A percentile compares a stretch with the other conserved stretches of the same genome.
These are phyloP conservation scores for Cymodocea nodosa DNA, from an alignment of 116 monocot genomes.

Conservation along the genomic window DNA sequence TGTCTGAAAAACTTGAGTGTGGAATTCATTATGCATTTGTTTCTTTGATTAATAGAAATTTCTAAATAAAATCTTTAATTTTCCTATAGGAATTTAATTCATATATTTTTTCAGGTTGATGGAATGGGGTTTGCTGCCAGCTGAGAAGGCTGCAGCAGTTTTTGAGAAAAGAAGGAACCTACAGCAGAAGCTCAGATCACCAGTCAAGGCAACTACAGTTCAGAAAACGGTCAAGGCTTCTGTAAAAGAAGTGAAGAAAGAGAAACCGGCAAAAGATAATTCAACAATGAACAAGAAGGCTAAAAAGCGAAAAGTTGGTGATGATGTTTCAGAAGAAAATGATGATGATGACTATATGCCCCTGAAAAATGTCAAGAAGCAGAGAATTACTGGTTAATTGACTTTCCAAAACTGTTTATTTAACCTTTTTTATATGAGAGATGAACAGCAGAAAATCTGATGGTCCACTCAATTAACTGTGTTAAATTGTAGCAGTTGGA, in stretches of 20 bases:
- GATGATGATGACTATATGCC: constrained; percentile 1
- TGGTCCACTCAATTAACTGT: no score
- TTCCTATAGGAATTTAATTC: not conserved
- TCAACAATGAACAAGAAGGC: constrained; percentile 1
- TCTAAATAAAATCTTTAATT: not conserved
- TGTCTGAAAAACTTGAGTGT: no score
- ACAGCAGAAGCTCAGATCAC: constrained; percentile 6
- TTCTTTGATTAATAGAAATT: no score
- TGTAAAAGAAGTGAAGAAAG: constrained; percentile 6
- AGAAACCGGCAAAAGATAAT: not conserved
- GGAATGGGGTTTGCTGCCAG: constrained; percentile 12
- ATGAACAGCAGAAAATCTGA: no score
- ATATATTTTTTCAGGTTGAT: constrained; percentile 5
- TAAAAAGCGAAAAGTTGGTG: not conserved
- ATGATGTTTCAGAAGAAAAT: constrained; percentile 4
- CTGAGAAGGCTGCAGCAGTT: constrained; percentile 2
- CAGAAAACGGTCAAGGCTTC: not conserved
- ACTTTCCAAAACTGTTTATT: no score
- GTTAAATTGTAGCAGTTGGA: no score
- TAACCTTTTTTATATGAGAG: no score
- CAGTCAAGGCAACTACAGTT: not conserved
- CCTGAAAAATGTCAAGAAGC: constrained; percentile 3
- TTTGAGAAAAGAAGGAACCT: constrained; percentile 11
- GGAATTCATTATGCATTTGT: no score
- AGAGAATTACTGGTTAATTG: not conserved